Evolutionary conservation across 495 filamentous ascomycete genomes (phyloP).

Genomic region (Penicillium paxilli): DNA sequence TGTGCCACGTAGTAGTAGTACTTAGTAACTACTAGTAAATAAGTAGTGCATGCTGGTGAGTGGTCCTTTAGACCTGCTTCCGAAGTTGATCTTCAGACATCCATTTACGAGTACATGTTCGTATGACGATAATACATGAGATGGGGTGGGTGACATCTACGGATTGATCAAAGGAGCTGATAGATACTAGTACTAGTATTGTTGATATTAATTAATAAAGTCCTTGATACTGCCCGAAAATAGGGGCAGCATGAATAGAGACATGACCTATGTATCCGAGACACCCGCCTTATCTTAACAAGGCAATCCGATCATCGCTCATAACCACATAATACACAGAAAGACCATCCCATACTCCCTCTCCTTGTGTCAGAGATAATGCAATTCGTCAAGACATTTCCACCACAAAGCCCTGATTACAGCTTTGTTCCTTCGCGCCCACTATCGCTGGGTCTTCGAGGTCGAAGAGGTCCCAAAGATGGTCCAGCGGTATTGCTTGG

Average conservation of each 20-base stretch:
- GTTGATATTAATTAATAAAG: background rate
- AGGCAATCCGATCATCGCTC: slow-evolving; percentile 3
- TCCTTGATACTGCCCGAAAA: background rate
- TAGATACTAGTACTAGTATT: too few relatives aligned
- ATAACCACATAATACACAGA: background rate
- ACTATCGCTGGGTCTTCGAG: slow-evolving; percentile 42
- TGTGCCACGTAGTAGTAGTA: too few relatives aligned
- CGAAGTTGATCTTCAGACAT: too few relatives aligned
- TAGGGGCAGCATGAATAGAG: background rate
- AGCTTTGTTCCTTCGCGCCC: slow-evolving; percentile 50
- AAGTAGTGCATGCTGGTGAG: too few relatives aligned
- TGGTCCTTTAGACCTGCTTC: too few relatives aligned
- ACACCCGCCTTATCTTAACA: background rate
- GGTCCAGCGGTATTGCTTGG: slow-evolving; percentile 28
- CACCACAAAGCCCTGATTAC: background rate
- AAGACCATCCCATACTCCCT: slow-evolving; percentile 9
- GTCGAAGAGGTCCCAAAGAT: slow-evolving; percentile 29
- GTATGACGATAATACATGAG: too few relatives aligned
- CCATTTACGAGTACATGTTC: too few relatives aligned
- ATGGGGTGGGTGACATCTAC: too few relatives aligned
- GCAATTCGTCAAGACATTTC: slow-evolving; percentile 15
- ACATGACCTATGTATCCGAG: background rate
- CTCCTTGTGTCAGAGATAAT: slow-evolving; percentile 10
- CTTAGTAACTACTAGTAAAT: too few relatives aligned
- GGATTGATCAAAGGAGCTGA: too few relatives aligned